Evolutionary conservation across 2,329 filamentous ascomycete genomes (phyloP), one percentile per base, ranked within the genome.

Genomic region (Elsinoe australis): DNA sequence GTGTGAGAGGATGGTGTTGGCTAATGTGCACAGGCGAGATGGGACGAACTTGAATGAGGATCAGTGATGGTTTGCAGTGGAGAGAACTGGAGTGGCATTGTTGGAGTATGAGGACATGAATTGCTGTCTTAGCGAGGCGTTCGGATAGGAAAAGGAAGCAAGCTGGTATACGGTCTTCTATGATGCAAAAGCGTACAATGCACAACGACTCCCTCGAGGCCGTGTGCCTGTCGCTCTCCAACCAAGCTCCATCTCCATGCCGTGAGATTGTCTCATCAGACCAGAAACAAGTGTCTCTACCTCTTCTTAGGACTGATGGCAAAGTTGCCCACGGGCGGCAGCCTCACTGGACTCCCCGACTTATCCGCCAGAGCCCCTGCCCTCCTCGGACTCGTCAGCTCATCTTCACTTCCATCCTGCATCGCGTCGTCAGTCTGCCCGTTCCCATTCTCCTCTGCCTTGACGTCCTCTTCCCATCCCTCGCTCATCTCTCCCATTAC

Each of bases 401-500:
- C 38, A 42, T 47, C 49, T 34, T 47, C 45, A 10, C 50, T 49
- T 5, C 24, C 48, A 14, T 36, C 47, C n/a, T n/a, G n/a, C 28
- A 49, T 47, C 18, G 31, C 35, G 19, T 21, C 33, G 10, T 26
- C 32, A 5, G 19, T 2, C 32, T 22, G 29, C 33, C 35, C 24
- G 12, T 41, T 36, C 2, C 34, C 33, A 7, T 28, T 29, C 10
- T 17, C 31, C 10, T 10, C 28, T 14, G 22, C 31, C 5, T 31
- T 18, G 4, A 14, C 4, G 4, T 26, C 28, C 4, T 32, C 19
- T 14, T 56, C 51, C 61, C 65, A 70, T 15, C 67, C 65, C 29
- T 59, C 59, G n/a, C 66, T 71, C 41, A 64, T 62, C 28, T 61
- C 53, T 22, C 66, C 56, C 26, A 81, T 65, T 56, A 68, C 66